Evolutionary conservation across 768 basidiomycete species (phyloP).

Genomic region (Leccinellum rugosiceps): DNA sequence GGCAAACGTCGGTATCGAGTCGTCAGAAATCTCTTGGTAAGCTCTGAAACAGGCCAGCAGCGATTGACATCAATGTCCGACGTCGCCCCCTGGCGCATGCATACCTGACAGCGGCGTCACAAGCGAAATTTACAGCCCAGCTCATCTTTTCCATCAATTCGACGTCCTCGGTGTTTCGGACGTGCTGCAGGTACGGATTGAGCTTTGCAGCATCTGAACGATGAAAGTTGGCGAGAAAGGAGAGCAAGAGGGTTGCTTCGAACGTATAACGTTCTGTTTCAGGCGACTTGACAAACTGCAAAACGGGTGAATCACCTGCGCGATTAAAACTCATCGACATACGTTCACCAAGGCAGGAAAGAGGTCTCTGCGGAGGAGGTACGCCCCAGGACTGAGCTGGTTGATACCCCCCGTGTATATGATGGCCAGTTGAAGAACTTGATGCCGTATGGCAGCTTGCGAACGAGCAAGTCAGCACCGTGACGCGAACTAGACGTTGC

Average conservation of each 20-base stretch:
- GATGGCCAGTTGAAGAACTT: constrained; percentile 54
- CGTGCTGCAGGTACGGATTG: constrained; percentile 59
- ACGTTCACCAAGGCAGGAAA: constrained; percentile 54
- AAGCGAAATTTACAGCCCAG: constrained; percentile 52
- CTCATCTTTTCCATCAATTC: constrained; percentile 55
- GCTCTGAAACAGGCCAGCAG: constrained; percentile 35
- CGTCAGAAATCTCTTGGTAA: constrained; percentile 55
- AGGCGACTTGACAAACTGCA: constrained; percentile 53
- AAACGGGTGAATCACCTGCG: not conserved
- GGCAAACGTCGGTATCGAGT: constrained; percentile 47
- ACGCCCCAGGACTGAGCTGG: constrained; percentile 69
- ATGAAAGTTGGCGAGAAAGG: constrained; percentile 67
- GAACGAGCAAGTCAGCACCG: not conserved
- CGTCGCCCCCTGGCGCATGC: constrained; percentile 7
- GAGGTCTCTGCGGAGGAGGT: constrained; percentile 61
- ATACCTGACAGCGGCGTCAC: constrained; percentile 52
- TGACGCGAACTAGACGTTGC: not conserved
- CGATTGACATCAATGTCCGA: not conserved
- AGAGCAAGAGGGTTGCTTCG: constrained; percentile 57
- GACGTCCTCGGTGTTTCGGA: constrained; percentile 45
- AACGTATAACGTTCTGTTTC: constrained; percentile 56
- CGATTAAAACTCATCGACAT: constrained; percentile 15
- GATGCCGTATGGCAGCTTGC: constrained; percentile 48
- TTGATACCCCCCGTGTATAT: constrained; percentile 56
- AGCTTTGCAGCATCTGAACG: constrained; percentile 68